Evolutionary conservation across 139 green algal species (phyloP).

Genomic region (Pleodorina starrii): DNA sequence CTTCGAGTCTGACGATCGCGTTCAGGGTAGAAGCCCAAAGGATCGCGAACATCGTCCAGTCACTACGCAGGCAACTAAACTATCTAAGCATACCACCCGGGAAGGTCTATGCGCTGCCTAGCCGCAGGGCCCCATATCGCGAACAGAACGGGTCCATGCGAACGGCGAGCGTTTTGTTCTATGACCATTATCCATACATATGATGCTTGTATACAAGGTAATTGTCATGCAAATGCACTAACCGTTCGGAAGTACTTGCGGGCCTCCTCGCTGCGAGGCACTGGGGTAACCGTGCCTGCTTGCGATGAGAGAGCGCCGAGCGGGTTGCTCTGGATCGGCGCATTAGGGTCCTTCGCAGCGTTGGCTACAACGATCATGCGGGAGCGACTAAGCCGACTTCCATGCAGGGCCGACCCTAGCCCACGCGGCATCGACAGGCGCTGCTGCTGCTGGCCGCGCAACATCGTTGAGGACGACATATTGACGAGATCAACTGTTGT

Average conservation of each 20-base stretch:
- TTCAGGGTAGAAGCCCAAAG: background rate
- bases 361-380: background rate
- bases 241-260: slow-evolving; percentile 54
- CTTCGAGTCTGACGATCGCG: background rate
- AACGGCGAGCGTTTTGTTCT: background rate
- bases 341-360: slow-evolving; percentile 38
- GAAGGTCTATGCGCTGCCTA: too few species aligned
- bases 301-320: slow-evolving; percentile 39
- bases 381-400: background rate
- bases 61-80: too few species aligned
- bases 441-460: background rate
- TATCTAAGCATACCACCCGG: too few species aligned
- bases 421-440: background rate
- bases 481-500: background rate
- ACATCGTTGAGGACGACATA: background rate
- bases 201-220: background rate
- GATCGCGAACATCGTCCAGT: too few species aligned
- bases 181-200: background rate
- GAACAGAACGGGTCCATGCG: background rate
- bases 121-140: too few species aligned
- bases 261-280: slow-evolving; percentile 24
- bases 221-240: slow-evolving; percentile 21
- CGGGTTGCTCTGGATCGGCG: slow-evolving; percentile 47
- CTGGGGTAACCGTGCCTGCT: background rate
- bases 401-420: background rate